Base-by-base conservation (phyloP, 345 rosid genomes). In the Populus deltoides region DNA sequence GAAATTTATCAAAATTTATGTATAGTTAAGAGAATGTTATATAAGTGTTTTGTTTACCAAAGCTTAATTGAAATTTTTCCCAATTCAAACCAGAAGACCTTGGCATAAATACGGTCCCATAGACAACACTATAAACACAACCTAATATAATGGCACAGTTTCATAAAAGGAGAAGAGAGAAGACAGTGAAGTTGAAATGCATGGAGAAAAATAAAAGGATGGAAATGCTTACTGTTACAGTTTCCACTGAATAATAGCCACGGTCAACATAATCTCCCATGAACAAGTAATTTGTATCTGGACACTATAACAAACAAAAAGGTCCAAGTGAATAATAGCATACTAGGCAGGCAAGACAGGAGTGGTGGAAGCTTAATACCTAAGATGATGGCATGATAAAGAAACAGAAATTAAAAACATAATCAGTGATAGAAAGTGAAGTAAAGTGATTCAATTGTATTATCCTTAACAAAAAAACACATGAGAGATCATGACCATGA, bases 251-350 rank as follows among this genome's bases (percentile, higher is more conserved):
- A 81, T 95, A 95, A 85, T 95, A 95, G 41, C 98, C 98, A 81
- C 97, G 97, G 73, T 95, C 97, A 62, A 95, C 99, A 78, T 95
- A 93, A 80, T 95, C 98, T 83, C 99, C 97, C 98, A 94, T 94
- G 81, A 94, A 94, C 80, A 94, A 84, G 86, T 94, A 94, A 85
- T 91, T 94, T 78, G 97, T 92, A 81, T 94, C 98, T 61, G 98
- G 98, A 80, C 98, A 94, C 98, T 94, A 84, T 35, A 39, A 73
- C 72, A 45, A 85, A 61, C 43, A 73, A 66, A 76, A 61, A 47
- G 71, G 43, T 0, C 25, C 41, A 59, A 75, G 69, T 61, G 35
- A 61, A n/a, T 61, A 53, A 47, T 22, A 45, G 1, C 27, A 63
- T 13, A 16, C 45, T 15, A 18, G n/a, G 39, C 7, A 43, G n/a